These are phyloP conservation scores for Hygrocybe coccinea DNA, from an alignment of 768 basidiomycete genomes.

Conservation along the genomic window DNA sequence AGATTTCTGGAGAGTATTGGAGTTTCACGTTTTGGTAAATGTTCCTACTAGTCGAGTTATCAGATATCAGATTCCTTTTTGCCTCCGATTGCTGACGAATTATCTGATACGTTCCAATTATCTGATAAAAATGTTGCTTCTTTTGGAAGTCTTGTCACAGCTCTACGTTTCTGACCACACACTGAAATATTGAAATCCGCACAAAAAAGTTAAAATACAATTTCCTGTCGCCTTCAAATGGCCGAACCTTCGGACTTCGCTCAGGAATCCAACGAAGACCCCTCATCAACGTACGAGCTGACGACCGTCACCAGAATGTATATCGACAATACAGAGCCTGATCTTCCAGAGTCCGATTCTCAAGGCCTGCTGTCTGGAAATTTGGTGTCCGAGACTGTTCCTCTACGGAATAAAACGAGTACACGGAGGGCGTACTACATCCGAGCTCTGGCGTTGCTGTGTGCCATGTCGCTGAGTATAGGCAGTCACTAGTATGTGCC, in stretches of 20 bases:
- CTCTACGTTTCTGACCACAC: too few relatives aligned
- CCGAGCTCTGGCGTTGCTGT: conserved; percentile 57
- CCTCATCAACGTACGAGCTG: neutral
- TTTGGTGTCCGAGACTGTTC: neutral
- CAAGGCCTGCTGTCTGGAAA: neutral
- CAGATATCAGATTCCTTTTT: neutral
- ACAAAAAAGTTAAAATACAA: too few relatives aligned
- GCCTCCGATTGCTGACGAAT: too few relatives aligned
- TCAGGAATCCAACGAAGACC: neutral
- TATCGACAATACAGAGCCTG: neutral
- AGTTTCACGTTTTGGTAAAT: too few relatives aligned
- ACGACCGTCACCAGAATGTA: neutral
- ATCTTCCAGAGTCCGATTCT: neutral
- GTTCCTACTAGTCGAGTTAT: too few relatives aligned
- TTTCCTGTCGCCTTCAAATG: too few relatives aligned
- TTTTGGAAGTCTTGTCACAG: too few relatives aligned
- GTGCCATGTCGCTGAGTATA: conserved; percentile 68
- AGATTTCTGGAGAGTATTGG: too few relatives aligned
- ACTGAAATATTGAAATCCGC: too few relatives aligned
- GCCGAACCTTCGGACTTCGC: too few relatives aligned
- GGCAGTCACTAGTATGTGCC: conserved; percentile 69
- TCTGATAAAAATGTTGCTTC: too few relatives aligned
- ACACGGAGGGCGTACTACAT: conserved; percentile 42
- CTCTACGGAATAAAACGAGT: neutral
- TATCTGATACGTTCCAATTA: too few relatives aligned